Base-by-base conservation (phyloP, 2,329 filamentous ascomycete genomes). In the Massarina eburnea region DNA sequence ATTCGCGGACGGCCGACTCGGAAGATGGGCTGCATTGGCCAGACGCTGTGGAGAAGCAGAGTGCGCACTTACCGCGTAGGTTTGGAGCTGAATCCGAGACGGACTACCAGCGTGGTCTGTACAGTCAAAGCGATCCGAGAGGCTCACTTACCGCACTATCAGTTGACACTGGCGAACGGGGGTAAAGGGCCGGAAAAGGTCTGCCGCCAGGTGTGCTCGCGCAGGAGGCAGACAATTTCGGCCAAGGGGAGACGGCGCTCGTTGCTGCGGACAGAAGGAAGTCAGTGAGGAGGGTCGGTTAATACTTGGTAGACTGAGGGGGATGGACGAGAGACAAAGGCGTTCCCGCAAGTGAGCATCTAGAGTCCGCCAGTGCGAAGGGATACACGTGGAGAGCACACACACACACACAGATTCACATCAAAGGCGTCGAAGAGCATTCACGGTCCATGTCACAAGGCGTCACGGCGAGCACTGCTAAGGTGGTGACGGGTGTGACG, bases 221-320 rank as follows among this genome's bases (percentile, higher is more conserved):
- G 39, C 43, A 52, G 39, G 40, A 51, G 52, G 49, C 52, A 57
- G 52, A 60, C 54, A 52, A 55, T 58, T 46, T 65, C 66, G 67
- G 67, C 54, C 65, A 66, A 59, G 64, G 64, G 66, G 67, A 68
- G 53, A 57, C 48, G 54, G 51, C 42, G 54, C 61, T 57, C 60
- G 57, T 55, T 54, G 57, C 56, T 57, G 55, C 67, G 67, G 67
- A 67, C 66, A 63, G 67, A 63, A 62, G 67, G 67, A 69, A 69
- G 64, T 50, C 46, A 6, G 7, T 26, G 24, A 7, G 12, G 24
- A 26, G 24, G 24, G 38, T 32, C 39, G 17, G 2, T 33, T 29
- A 41, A 22, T 18, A 10, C 26, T 8, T 29, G 8, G 29, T 14
- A 15, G 29, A 32, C 6, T n/a, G 27, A 39, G 19, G n/a, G n/a